Conservation (phyloP, 2,329 filamentous ascomycete genomes). For the Calonectria naviculata region DNA sequence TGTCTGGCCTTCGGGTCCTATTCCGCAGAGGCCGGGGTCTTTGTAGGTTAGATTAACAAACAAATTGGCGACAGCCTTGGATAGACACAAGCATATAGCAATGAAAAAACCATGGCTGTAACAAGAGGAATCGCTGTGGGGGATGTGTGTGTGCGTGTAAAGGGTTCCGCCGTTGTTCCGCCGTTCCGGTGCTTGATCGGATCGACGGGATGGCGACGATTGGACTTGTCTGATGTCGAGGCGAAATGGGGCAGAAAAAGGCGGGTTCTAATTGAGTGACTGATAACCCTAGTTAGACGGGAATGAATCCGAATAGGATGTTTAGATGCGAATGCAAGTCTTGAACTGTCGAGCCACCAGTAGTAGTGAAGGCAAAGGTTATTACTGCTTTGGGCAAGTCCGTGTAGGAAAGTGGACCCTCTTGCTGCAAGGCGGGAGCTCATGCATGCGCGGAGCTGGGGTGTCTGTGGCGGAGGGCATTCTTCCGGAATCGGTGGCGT, state of each 20-base stretch:
- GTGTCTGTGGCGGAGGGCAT: slow-evolving; percentile 42
- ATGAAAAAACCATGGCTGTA: slow-evolving; percentile 12
- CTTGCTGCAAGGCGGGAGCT: slow-evolving; percentile 37
- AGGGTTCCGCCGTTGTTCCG: background rate
- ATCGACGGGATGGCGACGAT: background rate
- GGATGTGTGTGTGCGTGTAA: background rate
- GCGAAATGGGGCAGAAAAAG: background rate
- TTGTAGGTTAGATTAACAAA: slow-evolving; percentile 36
- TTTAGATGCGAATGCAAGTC: background rate
- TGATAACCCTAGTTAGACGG: background rate
- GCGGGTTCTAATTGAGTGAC: background rate
- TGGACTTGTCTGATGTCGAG: background rate
- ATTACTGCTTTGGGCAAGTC: slow-evolving; percentile 44
- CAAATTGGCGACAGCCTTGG: slow-evolving; percentile 29
- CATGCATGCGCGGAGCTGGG: slow-evolving; percentile 34
- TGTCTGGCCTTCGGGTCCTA: slow-evolving; percentile 17
- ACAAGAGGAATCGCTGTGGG: background rate
- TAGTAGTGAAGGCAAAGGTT: slow-evolving; percentile 5
- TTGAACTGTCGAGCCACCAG: background rate
- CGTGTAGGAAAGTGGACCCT: slow-evolving; percentile 31
- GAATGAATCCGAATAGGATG: background rate
- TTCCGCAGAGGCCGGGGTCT: slow-evolving; percentile 11
- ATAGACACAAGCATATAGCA: slow-evolving; percentile 31
- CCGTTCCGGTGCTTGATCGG: background rate
- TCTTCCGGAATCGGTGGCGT: slow-evolving; percentile 44